Evolutionary conservation across 2,329 filamentous ascomycete species (phyloP).

Genomic region (Zymoseptoria tritici): DNA sequence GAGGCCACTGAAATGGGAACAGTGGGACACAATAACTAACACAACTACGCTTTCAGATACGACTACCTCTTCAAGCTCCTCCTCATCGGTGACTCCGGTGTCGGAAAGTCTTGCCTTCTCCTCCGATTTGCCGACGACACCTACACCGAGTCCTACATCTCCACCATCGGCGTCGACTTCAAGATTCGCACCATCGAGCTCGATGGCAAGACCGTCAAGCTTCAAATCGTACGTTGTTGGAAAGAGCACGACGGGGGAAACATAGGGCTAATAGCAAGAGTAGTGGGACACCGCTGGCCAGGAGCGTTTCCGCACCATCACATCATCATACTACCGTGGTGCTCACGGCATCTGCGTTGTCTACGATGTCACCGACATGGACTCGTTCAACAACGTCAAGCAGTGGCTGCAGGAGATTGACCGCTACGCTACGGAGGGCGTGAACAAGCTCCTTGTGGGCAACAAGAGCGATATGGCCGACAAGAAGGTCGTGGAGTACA

Average conservation of each 20-base stretch:
- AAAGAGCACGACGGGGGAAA: background rate
- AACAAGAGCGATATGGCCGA: constrained; percentile 99
- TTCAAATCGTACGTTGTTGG: constrained; percentile 79
- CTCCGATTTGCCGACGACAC: constrained; percentile 98
- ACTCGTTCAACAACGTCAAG: constrained; percentile 99
- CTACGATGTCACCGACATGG: constrained; percentile 99
- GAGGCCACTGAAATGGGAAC: background rate
- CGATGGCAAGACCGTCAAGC: constrained; percentile 98
- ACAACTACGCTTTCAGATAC: constrained; percentile 61
- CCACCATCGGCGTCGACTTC: constrained; percentile 98
- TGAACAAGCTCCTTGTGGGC: constrained; percentile 98
- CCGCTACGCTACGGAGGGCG: constrained; percentile 95
- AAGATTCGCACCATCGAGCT: constrained; percentile 99
- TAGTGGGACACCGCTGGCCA: constrained; percentile 99
- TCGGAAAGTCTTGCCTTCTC: constrained; percentile 98
- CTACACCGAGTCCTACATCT: constrained; percentile 99
- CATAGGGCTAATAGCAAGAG: constrained; percentile 5
- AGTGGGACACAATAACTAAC: constrained; percentile 7
- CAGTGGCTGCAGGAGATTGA: constrained; percentile 99
- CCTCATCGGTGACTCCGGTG: constrained; percentile 99
- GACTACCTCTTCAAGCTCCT: constrained; percentile 99
- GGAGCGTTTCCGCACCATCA: constrained; percentile 99
- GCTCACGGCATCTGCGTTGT: constrained; percentile 99
- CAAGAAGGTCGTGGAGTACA: constrained; percentile 99
- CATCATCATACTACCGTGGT: constrained; percentile 97